These are phyloP conservation scores for Talaromyces wortmannii DNA, from an alignment of 495 filamentous ascomycete species.

Conservation along the genomic window DNA sequence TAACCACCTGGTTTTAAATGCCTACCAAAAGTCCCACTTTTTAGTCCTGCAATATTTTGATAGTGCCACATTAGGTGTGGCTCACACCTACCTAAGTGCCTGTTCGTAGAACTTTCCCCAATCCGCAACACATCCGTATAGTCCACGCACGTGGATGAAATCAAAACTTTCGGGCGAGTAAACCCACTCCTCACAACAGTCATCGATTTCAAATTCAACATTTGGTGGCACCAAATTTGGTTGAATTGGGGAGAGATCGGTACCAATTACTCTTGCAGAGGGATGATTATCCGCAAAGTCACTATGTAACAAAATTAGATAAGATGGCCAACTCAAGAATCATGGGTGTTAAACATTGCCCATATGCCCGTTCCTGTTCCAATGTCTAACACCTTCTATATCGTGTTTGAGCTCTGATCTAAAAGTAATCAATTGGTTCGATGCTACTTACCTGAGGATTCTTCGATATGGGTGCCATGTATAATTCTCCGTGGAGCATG, in stretches of 20 bases:
- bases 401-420: slow-evolving; percentile 27
- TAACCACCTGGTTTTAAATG: slow-evolving; percentile 57
- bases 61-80: slow-evolving; percentile 18
- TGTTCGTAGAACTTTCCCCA: slow-evolving; percentile 43
- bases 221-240: slow-evolving; percentile 36
- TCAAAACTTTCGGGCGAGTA: slow-evolving; percentile 49
- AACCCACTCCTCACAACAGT: slow-evolving; percentile 44
- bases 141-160: slow-evolving; percentile 54
- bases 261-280: slow-evolving; percentile 28
- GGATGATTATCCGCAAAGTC: slow-evolving; percentile 33
- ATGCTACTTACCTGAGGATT: slow-evolving; percentile 37
- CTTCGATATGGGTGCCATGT: slow-evolving; percentile 18
- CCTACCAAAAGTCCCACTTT: slow-evolving; percentile 7
- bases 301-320: slow-evolving; percentile 3
- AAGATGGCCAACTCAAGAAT: not conserved
- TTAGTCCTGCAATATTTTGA: slow-evolving; percentile 7
- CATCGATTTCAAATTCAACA: slow-evolving; percentile 48
- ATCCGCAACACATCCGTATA: slow-evolving; percentile 52
- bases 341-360: slow-evolving; percentile 25
- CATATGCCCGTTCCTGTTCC: slow-evolving; percentile 52
- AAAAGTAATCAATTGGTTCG: slow-evolving; percentile 37
- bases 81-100: slow-evolving; percentile 19
- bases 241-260: slow-evolving; percentile 39
- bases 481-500: slow-evolving; percentile 21
- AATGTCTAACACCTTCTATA: slow-evolving; percentile 40